Conservation (phyloP, 2,329 filamentous ascomycete genomes). For the Dothideomycetes sp. region DNA sequence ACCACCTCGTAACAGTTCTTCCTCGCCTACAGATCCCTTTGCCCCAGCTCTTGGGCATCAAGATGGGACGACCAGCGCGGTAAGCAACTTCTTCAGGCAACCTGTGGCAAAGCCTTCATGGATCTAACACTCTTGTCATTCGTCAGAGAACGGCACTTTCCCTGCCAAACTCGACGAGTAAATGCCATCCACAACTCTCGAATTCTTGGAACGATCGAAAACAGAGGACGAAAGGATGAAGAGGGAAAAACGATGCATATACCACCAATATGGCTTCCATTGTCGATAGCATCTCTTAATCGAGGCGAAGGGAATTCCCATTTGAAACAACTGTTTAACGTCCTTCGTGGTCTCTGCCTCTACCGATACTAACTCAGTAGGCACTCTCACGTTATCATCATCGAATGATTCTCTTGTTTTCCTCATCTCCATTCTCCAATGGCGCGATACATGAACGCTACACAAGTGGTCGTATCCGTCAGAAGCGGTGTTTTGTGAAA, state of each 20-base stretch:
- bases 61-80: conserved; percentile 97
- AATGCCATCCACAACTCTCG: conserved; percentile 13
- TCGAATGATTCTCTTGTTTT: no score
- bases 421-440: no score
- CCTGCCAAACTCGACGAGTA: conserved; percentile 42
- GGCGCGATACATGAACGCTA: no score
- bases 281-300: conserved; percentile 13
- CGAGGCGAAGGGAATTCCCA: no score
- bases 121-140: background rate
- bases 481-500: no score
- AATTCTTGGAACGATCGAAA: conserved; percentile 5
- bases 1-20: conserved; percentile 59
- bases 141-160: conserved; percentile 47
- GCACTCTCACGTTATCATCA: no score
- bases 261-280: conserved; percentile 1
- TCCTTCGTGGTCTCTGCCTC: no score
- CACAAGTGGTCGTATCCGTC: no score
- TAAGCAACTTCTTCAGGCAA: conserved; percentile 42
- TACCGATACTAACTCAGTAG: no score
- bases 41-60: conserved; percentile 86
- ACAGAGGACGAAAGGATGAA: background rate
- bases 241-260: no score
- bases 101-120: background rate
- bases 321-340: no score
- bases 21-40: conserved; percentile 92